Base-by-base conservation (phyloP, 2,329 filamentous ascomycete genomes). In the Xylaria sp. region DNA sequence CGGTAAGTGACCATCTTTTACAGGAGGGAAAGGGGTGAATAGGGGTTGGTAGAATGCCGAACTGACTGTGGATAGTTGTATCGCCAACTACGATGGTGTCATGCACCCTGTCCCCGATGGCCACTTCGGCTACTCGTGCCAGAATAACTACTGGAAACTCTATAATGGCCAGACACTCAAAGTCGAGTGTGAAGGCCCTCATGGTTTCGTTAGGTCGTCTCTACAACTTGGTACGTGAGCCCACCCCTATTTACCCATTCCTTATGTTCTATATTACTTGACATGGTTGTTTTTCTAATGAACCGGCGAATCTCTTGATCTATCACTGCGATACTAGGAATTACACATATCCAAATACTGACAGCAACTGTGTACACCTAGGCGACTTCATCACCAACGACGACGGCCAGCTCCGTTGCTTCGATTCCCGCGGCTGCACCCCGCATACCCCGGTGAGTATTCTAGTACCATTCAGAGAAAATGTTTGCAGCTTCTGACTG, bases 381-480 rank as follows among this genome's bases (percentile, higher is more conserved):
- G 49, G 28, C 6, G 49, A 53, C 49, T 53, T 53, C 49, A 53
- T 53, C 49, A 17, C 17, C 49, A 53, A 53, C 49, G 49, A 53
- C 49, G 49, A 53, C 15, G 49, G 49, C 49, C 49, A 53, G 49
- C 15, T 53, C 13, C 49, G 28, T 26, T 53, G 49, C 49, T 53
- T 53, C 26, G 49, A 53, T 20, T 33, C 6, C 51, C 51, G 17
- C 31, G 51, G 31, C 17, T 54, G 31, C 31, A 33, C 28, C 17
- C 51, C 51, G 17, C n/a, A 54, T 36, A 6, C 51, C 17, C 26
- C 28, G 6, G 31, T 54, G 31, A 23, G 53, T 38, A 13, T 26
- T 38, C 11, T 4, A 1, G 2, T 10, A 7, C 23, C 3, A 11
- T 20, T 38, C 6, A 15, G 9, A 23, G 2, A 17, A 13, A 20